Conservation (phyloP, 2,329 filamentous ascomycete genomes). For the Neophaeococcomyces aloes region DNA sequence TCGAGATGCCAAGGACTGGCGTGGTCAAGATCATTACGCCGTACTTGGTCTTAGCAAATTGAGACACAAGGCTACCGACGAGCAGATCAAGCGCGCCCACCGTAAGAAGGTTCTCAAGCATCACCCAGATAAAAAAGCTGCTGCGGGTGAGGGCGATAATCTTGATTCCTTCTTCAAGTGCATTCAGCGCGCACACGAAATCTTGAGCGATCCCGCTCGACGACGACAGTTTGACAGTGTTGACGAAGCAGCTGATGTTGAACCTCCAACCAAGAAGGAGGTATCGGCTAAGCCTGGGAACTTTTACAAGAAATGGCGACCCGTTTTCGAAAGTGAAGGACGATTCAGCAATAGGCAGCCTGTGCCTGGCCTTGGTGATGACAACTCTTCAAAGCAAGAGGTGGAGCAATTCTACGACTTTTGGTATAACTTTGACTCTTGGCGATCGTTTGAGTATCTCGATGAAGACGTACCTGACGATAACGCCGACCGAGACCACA, state of each 20-base stretch:
- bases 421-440: conserved; percentile 99
- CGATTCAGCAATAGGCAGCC: conserved; percentile 89
- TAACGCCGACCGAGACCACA: conserved; percentile 98
- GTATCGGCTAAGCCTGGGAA: conserved; percentile 58
- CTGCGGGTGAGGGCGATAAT: conserved; percentile 68
- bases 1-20: conserved; percentile 98
- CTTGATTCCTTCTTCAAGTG: conserved; percentile 99
- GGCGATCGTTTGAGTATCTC: conserved; percentile 94
- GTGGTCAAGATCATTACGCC: conserved; percentile 96
- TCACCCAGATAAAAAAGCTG: conserved; percentile 98
- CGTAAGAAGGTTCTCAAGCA: conserved; percentile 99
- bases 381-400: conserved; percentile 73
- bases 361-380: conserved; percentile 75
- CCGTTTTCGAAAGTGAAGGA: conserved; percentile 80
- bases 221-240: conserved; percentile 94
- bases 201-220: conserved; percentile 83
- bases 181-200: conserved; percentile 94
- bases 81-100: conserved; percentile 98
- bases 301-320: conserved; percentile 90
- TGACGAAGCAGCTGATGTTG: conserved; percentile 84
- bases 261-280: conserved; percentile 88
- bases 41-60: conserved; percentile 88
- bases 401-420: conserved; percentile 98
- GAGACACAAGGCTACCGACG: conserved; percentile 84
- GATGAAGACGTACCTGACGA: conserved; percentile 98